Evolutionary conservation across 305 asterid genomes (phyloP), one percentile per base, ranked within the genome.

Genomic region (Fraxinus greggii): DNA sequence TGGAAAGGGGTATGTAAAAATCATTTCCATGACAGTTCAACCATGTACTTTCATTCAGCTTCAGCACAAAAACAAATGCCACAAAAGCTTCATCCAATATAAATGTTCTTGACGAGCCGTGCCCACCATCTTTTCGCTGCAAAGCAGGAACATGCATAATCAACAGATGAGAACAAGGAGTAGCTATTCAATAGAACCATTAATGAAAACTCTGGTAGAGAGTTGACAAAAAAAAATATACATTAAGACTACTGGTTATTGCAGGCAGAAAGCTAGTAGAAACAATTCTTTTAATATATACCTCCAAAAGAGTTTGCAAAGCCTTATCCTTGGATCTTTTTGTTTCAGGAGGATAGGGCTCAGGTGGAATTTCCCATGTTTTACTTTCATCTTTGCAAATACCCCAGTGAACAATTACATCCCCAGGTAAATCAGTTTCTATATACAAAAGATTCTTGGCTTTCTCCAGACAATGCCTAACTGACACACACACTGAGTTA

Each of bases 371-470:
- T 90, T 89, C 93, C 99, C 99, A 95, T 32, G 36, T 86, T 85
- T 82, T 90, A 79, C 88, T 75, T 65, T 89, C 91, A 82, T 83
- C 93, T 85, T 78, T 90, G 88, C 92, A 92, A 80, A 94, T 89
- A 85, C 99, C 99, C 99, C 99, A 94, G 90, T 95, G 99, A 75
- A 93, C 83, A 74, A 92, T 87, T 72, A 92, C 93, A 79, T 94
- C 91, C 84, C 97, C 98, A 40, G 94, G 97, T 86, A 95, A 79
- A 88, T 95, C 97, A 51, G 99, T 95, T 89, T 93, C 97, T 63
- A 95, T 86, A 81, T 72, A 69, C 94, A 95, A 77, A 80, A 87
- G 69, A 86, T 89, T 89, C 88, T 84, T 90, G 79, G 87, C 82
- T 54, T 86, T 85, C 83, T 91, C 90, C 72, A 76, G 85, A 82